Base-by-base conservation (phyloP, 208 protist species). In the Wallacemonas sp. region DNA sequence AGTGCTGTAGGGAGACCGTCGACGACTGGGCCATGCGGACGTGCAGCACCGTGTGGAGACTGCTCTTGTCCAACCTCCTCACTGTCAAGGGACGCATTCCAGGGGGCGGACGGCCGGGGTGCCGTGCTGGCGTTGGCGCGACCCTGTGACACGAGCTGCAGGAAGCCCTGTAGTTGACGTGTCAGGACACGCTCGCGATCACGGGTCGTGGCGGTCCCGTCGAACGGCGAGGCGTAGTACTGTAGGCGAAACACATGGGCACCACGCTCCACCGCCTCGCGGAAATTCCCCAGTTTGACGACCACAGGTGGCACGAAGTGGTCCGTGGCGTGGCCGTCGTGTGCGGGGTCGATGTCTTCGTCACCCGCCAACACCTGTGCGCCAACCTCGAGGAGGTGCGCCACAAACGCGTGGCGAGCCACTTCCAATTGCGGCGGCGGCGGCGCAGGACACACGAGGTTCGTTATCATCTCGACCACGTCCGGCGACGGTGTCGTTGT, bases 201-300 rank as follows among this genome's bases (percentile, higher is more conserved):
- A 8, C 15, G 6, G 9, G 41, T 26, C 0, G n/a, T 32, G 0
- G 50, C 15, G 0, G 4, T 13, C 30, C 9, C 46, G 33, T 57
- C 50, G 29, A 57, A 57, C 17, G 24, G 46, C 8, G 55, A 63
- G 27, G 42, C 57, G 59, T 67, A 66, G 34, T 69, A 46, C 26
- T 66, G 72, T 4, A 78, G 46, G 3, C 61, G 65, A 34, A 57
- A 78, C 9, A 63, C 62, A 44, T 78, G 72, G 13, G 57, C 57
- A 3, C 29, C 32, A 6, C 50, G 50, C 34, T 63, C 46, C 4
- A 45, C 54, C 10, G 41, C 50, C 1, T 30, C 36, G 1, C 50
- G 24, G 45, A 37, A 63, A 39, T 61, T 39, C 1, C 29, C 66
- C 41, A 69, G 37, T 3, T 63, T 15, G 9, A 73, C 39, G 38